Percentiles rank a stretch among this genome's conserved stretches.
Evolutionary conservation across 2,329 filamentous ascomycete species (phyloP).

Genomic region (Exophiala spinifera): DNA sequence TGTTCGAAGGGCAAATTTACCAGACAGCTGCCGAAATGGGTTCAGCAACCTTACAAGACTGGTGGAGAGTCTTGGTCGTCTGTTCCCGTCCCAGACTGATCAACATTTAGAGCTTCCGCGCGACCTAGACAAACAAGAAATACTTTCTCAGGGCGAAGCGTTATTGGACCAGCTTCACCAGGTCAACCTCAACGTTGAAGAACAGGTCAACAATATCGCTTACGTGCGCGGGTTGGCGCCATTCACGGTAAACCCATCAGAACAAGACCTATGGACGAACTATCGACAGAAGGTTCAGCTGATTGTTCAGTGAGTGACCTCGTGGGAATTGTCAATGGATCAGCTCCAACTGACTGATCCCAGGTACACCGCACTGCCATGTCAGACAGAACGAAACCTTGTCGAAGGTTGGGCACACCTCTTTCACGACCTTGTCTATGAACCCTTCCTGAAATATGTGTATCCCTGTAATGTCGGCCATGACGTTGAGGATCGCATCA

Average conservation of each 20-base stretch:
- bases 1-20: constrained; percentile 14
- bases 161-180: constrained; percentile 10
- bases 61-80: constrained; percentile 9
- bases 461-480: constrained; percentile 2
- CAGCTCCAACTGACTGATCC: constrained; percentile 6
- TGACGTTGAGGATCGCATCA: constrained; percentile 6
- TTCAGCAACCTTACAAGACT: constrained; percentile 12
- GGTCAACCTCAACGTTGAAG: constrained; percentile 5
- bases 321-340: too few relatives aligned
- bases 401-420: constrained; percentile 15
- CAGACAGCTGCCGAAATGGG: constrained; percentile 5
- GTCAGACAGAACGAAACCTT: constrained; percentile 15
- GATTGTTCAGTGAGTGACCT: constrained; percentile 20
- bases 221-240: constrained; percentile 21
- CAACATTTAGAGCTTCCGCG: not conserved
- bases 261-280: constrained; percentile 22
- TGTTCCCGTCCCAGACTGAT: not conserved
- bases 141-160: not conserved
- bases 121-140: constrained; percentile 6
- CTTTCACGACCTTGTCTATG: constrained; percentile 25
- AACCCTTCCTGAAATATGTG: constrained; percentile 18
- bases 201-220: constrained; percentile 19
- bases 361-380: constrained; percentile 24
- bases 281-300: constrained; percentile 25
- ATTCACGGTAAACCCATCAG: constrained; percentile 21